phyloP scores from a whole-genome alignment of 2,329 filamentous ascomycete genomes.

The Phyllachora maydis region DNA sequence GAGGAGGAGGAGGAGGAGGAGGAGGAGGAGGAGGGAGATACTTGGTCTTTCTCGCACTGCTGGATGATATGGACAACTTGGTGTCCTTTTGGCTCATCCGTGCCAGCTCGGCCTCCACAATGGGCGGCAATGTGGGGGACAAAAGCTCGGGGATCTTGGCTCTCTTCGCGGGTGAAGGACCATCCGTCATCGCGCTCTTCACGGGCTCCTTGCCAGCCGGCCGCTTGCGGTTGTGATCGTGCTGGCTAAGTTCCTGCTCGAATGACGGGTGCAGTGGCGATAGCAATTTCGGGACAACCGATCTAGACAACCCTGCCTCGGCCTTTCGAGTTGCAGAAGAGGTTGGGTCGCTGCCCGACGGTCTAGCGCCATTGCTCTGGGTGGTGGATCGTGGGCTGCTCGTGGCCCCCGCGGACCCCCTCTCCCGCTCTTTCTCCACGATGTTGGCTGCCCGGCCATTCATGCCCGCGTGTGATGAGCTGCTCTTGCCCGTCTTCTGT shows the following conservation, averaged over 20 bases:
- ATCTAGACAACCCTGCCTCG: no score
- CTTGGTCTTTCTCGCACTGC: conserved; percentile 14
- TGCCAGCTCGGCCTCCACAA: conserved; percentile 25
- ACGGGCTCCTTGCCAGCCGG: conserved; percentile 6
- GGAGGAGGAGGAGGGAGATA: no score
- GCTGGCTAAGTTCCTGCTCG: conserved; percentile 12
- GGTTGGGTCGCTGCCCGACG: no score
- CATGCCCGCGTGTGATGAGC: conserved; percentile 4
- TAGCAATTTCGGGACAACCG: conserved; percentile 26
- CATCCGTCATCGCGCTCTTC: conserved; percentile 12
- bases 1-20: no score
- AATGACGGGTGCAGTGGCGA: conserved; percentile 28
- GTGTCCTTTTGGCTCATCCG: no score
- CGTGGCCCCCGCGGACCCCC: conserved; percentile 7
- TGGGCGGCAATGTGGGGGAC: conserved; percentile 32
- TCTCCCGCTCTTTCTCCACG: conserved; percentile 7
- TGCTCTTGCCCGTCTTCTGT: conserved; percentile 3
- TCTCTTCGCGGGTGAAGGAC: conserved; percentile 12
- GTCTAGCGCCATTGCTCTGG: conserved; percentile 8
- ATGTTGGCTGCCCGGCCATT: conserved; percentile 5
- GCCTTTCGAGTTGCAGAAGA: conserved; percentile 7
- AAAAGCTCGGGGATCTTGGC: conserved; percentile 25
- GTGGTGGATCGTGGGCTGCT: conserved; percentile 8
- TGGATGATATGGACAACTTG: no score
- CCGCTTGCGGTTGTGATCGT: conserved; percentile 13